Evolutionary conservation across 148 eudicot genomes (phyloP).

Genomic region (Fallopia convolvulus): DNA sequence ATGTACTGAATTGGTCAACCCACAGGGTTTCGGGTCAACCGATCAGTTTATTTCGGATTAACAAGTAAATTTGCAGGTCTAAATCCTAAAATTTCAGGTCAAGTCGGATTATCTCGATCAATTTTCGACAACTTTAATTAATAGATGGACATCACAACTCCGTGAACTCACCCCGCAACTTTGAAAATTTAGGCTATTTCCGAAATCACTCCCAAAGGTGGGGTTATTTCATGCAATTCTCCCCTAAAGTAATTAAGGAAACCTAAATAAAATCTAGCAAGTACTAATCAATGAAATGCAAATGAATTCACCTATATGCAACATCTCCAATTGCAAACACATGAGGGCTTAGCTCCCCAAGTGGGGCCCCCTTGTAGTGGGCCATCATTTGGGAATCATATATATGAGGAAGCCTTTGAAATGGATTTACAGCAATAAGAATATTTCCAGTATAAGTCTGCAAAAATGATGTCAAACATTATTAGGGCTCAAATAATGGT

Average conservation of each 20-base stretch:
- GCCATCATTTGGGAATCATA: slow-evolving; percentile 86
- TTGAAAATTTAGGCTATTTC: too few relatives aligned
- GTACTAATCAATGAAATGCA: background rate
- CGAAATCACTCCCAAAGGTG: too few relatives aligned
- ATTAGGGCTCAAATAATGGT: slow-evolving; percentile 31
- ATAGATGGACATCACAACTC: too few relatives aligned
- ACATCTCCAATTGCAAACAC: slow-evolving; percentile 88
- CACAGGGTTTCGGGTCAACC: too few relatives aligned
- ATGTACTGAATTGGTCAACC: too few relatives aligned
- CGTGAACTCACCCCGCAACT: too few relatives aligned
- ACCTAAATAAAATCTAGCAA: background rate
- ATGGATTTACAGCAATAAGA: slow-evolving; percentile 94
- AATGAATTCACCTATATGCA: slow-evolving; percentile 61
- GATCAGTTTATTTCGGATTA: too few relatives aligned
- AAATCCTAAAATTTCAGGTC: too few relatives aligned
- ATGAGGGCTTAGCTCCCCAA: slow-evolving; percentile 91
- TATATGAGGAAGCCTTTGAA: slow-evolving; percentile 79
- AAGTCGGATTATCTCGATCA: too few relatives aligned
- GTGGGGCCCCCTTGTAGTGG: slow-evolving; percentile 79
- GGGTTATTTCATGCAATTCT: too few relatives aligned
- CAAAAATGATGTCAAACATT: slow-evolving; percentile 45
- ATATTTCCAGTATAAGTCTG: slow-evolving; percentile 97
- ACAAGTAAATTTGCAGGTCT: too few relatives aligned
- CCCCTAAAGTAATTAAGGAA: background rate
- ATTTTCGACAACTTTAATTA: too few relatives aligned